These are phyloP conservation scores for Datura wrightii DNA, from an alignment of 257 asterid species.

Conservation along the genomic window DNA sequence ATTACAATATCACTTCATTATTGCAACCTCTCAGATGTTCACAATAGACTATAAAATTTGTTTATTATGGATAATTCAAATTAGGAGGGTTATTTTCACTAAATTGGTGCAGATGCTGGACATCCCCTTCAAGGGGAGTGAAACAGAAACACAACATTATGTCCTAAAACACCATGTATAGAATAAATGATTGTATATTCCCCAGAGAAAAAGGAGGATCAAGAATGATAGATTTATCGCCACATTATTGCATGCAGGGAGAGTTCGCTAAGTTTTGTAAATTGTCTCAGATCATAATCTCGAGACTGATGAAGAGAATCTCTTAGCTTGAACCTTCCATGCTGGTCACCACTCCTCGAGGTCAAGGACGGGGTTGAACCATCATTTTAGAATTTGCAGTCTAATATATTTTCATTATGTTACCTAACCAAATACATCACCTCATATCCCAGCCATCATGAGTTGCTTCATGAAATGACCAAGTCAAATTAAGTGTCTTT, in stretches of 20 bases:
- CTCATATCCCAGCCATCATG: neutral
- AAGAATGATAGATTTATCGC: neutral
- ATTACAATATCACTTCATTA: too few species aligned
- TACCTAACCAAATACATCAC: neutral
- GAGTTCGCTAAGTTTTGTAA: neutral
- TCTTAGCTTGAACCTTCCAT: neutral
- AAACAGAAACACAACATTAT: neutral
- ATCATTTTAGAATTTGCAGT: neutral
- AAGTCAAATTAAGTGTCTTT: slow-evolving; percentile 8
- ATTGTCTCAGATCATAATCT: neutral
- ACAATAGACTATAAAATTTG: too few species aligned
- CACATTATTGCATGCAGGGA: neutral
- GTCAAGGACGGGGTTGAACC: neutral
- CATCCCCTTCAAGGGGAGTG: neutral
- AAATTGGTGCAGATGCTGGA: neutral
- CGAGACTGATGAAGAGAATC: neutral
- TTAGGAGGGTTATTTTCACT: neutral
- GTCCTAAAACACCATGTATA: neutral
- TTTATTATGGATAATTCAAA: too few species aligned
- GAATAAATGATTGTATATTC: neutral
- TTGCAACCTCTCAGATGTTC: too few species aligned
- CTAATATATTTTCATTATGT: neutral
- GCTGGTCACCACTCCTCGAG: neutral
- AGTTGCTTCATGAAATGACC: neutral
- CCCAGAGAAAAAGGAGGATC: neutral